Evolutionary conservation across 1,284 basidiomycete species (phyloP), one percentile per base, ranked within the genome.

Genomic region (Ceratobasidium sp.): DNA sequence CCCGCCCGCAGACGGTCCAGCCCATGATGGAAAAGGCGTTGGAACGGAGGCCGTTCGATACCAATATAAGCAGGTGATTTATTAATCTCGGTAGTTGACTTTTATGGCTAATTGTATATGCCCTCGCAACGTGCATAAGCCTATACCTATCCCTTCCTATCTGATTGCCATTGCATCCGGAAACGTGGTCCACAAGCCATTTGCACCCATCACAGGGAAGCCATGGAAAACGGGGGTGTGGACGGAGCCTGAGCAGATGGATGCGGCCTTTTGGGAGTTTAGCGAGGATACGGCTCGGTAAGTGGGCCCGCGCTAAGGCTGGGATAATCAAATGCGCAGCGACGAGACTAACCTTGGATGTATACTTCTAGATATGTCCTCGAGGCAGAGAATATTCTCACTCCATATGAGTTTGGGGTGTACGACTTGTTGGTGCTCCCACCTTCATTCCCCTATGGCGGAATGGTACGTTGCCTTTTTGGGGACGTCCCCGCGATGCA

Each of bases 341-440:
- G 22, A 46, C 8, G 0, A 4, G 65, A 16, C 19, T 8, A 66
- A 59, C 68, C 54, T 37, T 29, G 27, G 65, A 37, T 69, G 27
- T 69, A 56, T 22, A 27, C 29, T n/a, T 14, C 16, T 75, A 92
- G 92, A 78, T 95, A 94, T 82, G 83, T 97, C 77, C 85, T 87
- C 0, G 87, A 86, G 14, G 95, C 94, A 58, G 95, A 98, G 81
- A 84, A 84, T 46, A 81, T 95, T 49, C 86, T 94, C 1, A 88
- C 87, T 0, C 85, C 88, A 0, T 99, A 98, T 82, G 85, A 86
- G 62, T 98, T 97, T 83, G 92, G 93, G 1, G 91, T 96, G 2
- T 98, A 96, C 80, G 96, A 98, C 81, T 83, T 96, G 7, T 85
- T 98, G 37, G 92, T 98, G n/a, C 85, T 98, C 8, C 97, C 97